Percentiles rank a stretch among this genome's conserved stretches.
These are phyloP conservation scores for Camellia japonica DNA, from an alignment of 148 eudicot species.

Conservation along the genomic window DNA sequence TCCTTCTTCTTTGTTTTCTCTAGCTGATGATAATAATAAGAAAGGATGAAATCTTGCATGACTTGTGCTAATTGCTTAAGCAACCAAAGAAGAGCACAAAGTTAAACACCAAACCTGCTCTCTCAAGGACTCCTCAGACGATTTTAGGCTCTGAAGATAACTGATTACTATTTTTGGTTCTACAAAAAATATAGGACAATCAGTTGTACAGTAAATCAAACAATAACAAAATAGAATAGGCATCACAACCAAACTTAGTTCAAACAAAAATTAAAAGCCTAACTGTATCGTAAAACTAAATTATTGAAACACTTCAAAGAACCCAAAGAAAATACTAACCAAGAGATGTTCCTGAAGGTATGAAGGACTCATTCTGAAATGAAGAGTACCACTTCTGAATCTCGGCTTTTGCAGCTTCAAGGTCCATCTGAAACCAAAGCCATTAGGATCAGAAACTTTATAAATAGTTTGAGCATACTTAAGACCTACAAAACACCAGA, in stretches of 20 bases:
- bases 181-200: constrained; percentile 26
- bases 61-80: neutral
- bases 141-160: constrained; percentile 69
- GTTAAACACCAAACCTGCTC: constrained; percentile 63
- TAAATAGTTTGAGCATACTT: neutral
- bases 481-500: neutral
- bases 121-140: constrained; percentile 83
- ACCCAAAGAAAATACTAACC: constrained; percentile 39
- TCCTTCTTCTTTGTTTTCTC: constrained; percentile 97
- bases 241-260: too few species aligned
- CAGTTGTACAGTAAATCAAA: neutral
- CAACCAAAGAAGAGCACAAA: constrained; percentile 4
- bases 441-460: constrained; percentile 10
- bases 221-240: too few species aligned
- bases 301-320: neutral
- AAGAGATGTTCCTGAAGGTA: constrained; percentile 65
- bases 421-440: constrained; percentile 58
- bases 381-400: constrained; percentile 85
- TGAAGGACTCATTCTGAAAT: constrained; percentile 74
- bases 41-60: constrained; percentile 10
- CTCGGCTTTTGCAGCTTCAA: constrained; percentile 81
- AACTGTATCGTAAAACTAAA: neutral
- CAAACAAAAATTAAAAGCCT: too few species aligned
- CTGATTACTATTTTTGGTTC: constrained; percentile 77
- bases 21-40: constrained; percentile 41